These are phyloP conservation scores for Claviceps paspali DNA, from an alignment of 2,329 filamentous ascomycete genomes.

Conservation along the genomic window DNA sequence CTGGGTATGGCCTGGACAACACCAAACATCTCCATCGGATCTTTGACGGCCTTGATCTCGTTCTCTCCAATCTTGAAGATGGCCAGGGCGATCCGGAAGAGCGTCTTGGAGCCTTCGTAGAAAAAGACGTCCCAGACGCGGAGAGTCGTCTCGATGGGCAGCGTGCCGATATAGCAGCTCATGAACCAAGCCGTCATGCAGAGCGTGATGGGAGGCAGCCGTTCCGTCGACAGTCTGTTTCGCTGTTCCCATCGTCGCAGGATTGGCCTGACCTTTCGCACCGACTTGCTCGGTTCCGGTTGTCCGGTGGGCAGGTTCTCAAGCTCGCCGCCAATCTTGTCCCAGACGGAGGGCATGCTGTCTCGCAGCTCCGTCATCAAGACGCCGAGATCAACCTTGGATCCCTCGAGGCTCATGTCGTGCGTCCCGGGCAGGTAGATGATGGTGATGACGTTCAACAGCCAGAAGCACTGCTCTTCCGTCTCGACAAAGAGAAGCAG, in stretches of 20 bases:
- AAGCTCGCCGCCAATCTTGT: constrained; percentile 70
- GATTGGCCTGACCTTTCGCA: constrained; percentile 23
- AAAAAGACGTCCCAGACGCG: constrained; percentile 94
- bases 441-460: constrained; percentile 82
- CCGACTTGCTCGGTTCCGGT: constrained; percentile 19
- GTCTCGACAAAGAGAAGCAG: constrained; percentile 75
- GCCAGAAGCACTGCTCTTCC: constrained; percentile 84
- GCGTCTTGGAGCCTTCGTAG: constrained; percentile 84
- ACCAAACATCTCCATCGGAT: constrained; percentile 93
- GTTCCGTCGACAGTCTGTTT: constrained; percentile 27
- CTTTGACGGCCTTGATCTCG: constrained; percentile 63
- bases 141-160: constrained; percentile 82
- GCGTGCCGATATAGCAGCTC: constrained; percentile 85
- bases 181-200: constrained; percentile 97
- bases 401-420: constrained; percentile 75
- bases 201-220: constrained; percentile 77
- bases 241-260: constrained; percentile 24
- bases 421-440: constrained; percentile 84
- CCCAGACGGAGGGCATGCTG: constrained; percentile 68
- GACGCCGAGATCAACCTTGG: constrained; percentile 86
- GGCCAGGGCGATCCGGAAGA: constrained; percentile 80
- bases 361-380: constrained; percentile 79
- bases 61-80: constrained; percentile 80
- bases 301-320: constrained; percentile 32
- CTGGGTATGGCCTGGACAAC: constrained; percentile 80